phyloP scores from a whole-genome alignment of 345 rosid genomes.

The Microthlaspi erraticum region DNA sequence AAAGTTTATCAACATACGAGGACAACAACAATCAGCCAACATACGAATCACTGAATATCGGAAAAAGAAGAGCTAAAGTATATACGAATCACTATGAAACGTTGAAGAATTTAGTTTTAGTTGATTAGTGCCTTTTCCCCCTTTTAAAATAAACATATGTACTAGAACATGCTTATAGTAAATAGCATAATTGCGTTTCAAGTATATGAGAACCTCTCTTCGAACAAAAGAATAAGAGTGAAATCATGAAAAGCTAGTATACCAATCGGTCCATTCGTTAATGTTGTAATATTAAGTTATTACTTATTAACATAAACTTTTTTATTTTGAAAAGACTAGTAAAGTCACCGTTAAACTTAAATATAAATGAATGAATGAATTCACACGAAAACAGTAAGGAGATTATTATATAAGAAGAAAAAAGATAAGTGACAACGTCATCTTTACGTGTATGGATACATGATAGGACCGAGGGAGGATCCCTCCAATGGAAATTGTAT shows the following conservation, averaged over 20 bases:
- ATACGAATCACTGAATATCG: too few relatives aligned
- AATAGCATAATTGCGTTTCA: too few relatives aligned
- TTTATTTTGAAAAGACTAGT: background rate
- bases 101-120: too few relatives aligned
- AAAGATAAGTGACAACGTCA: background rate
- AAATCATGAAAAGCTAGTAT: too few relatives aligned
- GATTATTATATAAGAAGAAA: background rate
- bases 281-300: background rate
- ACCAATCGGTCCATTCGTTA: too few relatives aligned
- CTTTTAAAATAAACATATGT: too few relatives aligned
- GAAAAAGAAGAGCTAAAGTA: too few relatives aligned
- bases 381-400: background rate
- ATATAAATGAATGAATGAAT: background rate
- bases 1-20: background rate
- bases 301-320: background rate
- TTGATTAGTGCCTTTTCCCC: too few relatives aligned
- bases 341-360: background rate
- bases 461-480: conserved; percentile 19
- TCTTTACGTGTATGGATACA: conserved; percentile 11
- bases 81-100: too few relatives aligned
- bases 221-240: too few relatives aligned
- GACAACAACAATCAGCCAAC: conserved; percentile 7
- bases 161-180: too few relatives aligned
- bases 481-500: conserved; percentile 2
- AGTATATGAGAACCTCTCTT: too few relatives aligned